Base-by-base conservation (phyloP, 129 eudicot genomes). In the Pittosporum tobira region DNA sequence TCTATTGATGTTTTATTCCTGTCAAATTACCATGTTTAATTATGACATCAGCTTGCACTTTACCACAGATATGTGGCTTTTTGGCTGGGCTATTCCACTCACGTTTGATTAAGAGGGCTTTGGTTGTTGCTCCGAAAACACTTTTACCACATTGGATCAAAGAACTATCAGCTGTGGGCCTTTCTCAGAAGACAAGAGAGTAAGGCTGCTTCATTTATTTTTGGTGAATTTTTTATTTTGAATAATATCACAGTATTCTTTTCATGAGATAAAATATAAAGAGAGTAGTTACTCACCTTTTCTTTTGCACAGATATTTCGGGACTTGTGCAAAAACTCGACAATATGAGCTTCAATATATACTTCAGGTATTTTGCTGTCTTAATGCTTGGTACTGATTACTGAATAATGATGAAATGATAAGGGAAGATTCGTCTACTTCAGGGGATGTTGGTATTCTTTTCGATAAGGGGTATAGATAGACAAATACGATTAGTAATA, bases 61-160 rank as follows among this genome's bases (percentile, higher is more conserved):
- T 6, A 46, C 48, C 72, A 59, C 76, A 87, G 99, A 87, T 91
- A 8, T 87, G 95, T 75, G 82, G 94, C 36, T 91, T 69, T 68
- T 37, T 91, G 57, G 96, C 94, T 65, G 99, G 99, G 42, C 43
- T 91, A 40, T 91, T 83, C 48, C 73, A 75, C 52, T 91, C 96
- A 29, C 64, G 68, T 49, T 75, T 91, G 78, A 69, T 81, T 26
- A 81, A 82, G 68, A 78, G 99, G 71, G 94, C 66, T 5, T 48
- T 91, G 70, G 60, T 91, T 57, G 96, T 91, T 70, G 96, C 96
- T 36, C 99, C 99, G 43, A 91, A 87, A 68, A 91, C 99, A 21
- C 72, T 91, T 1, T 61, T 91, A 60, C 93, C 94, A 27, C 99
- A 91, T 66, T 91, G 99, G 99, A 73, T 76, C 57, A 91, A 91